Base-by-base conservation (phyloP, 2,329 filamentous ascomycete species). In the Aspergillus oerlinghausenensis region DNA sequence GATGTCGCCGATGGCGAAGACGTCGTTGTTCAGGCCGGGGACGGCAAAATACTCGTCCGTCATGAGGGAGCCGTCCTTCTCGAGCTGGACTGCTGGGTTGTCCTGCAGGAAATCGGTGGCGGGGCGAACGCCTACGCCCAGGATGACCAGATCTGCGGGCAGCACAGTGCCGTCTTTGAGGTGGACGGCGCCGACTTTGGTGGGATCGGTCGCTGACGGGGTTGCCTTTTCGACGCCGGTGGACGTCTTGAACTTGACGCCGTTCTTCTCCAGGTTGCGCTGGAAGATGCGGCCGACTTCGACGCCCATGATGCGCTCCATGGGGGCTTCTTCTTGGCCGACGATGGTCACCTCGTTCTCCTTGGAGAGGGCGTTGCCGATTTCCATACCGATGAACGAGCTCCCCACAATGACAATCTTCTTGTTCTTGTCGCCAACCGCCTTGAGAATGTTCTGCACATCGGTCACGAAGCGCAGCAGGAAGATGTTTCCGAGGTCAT, bases 351-450 rank as follows among this genome's bases (percentile, higher is more conserved):
- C 92, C 8, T 87, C 78, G 72, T 99, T 96, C 66, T 88, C 88
- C 65, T 88, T 88, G 48, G 88, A 87, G 0, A 95, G 77, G 53
- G 79, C 88, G 61, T 92, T 94, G 59, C 89, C 93, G n/a, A 95
- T 84, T 75, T 99, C 94, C 89, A 99, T 95, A 43, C 94, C 94
- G 69, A 99, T 99, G 75, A 99, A 99, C 0, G 91, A 96, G 57
- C 89, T 93, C 43, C 94, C 94, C 54, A 99, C 81, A 14, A 99
- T 82, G 49, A 96, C 91, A 63, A 99, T 86, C 74, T 96, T 97
- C 82, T 96, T 97, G 69, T 89, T 88, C 47, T 90, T 84, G 29
- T 83, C 78, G 6, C 91, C 91, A 49, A 96, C 89, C 6, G 91
- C 90, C 1, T 79, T 81, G 26, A 91, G 81, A 63, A 99, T 97